Evolutionary conservation across 441 rosid species (phyloP).

Genomic region (Corymbia citriodora): DNA sequence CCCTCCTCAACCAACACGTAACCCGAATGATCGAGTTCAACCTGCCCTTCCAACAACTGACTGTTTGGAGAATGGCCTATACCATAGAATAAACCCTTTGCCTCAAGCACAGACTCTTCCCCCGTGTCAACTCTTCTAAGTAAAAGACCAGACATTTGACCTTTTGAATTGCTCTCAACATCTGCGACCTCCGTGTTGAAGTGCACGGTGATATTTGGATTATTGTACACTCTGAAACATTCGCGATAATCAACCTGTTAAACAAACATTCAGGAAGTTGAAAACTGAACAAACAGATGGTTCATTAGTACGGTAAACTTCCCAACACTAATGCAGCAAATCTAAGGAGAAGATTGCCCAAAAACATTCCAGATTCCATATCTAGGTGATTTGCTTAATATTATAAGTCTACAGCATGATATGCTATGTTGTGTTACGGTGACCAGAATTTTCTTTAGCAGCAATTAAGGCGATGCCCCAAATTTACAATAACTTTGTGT

Average conservation of each 20-base stretch:
- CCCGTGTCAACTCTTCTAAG: slow-evolving; percentile 73
- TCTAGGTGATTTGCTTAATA: background rate
- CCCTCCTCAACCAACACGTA: slow-evolving; percentile 80
- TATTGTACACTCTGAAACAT: slow-evolving; percentile 99
- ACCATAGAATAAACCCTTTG: slow-evolving; percentile 96
- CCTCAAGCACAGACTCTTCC: slow-evolving; percentile 82
- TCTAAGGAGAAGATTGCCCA: background rate
- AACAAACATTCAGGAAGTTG: slow-evolving; percentile 99
- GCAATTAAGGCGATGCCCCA: background rate
- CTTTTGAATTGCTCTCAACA: slow-evolving; percentile 82
- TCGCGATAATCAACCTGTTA: slow-evolving; percentile 99
- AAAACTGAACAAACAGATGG: slow-evolving; percentile 76
- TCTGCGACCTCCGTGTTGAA: slow-evolving; percentile 86
- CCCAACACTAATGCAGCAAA: slow-evolving; percentile 18
- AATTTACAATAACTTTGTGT: background rate
- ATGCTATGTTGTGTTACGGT: background rate
- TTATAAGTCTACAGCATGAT: background rate
- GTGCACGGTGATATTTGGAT: slow-evolving; percentile 93
- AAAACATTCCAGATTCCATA: background rate
- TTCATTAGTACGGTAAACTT: slow-evolving; percentile 55
- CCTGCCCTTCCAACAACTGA: slow-evolving; percentile 89
- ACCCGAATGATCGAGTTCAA: slow-evolving; percentile 76
- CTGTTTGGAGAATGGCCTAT: slow-evolving; percentile 97
- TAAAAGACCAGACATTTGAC: slow-evolving; percentile 92
- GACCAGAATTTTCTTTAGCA: background rate